Evolutionary conservation across 2,329 filamentous ascomycete genomes (phyloP), one percentile per base, ranked within the genome.

Genomic region (Verticillium longisporum): DNA sequence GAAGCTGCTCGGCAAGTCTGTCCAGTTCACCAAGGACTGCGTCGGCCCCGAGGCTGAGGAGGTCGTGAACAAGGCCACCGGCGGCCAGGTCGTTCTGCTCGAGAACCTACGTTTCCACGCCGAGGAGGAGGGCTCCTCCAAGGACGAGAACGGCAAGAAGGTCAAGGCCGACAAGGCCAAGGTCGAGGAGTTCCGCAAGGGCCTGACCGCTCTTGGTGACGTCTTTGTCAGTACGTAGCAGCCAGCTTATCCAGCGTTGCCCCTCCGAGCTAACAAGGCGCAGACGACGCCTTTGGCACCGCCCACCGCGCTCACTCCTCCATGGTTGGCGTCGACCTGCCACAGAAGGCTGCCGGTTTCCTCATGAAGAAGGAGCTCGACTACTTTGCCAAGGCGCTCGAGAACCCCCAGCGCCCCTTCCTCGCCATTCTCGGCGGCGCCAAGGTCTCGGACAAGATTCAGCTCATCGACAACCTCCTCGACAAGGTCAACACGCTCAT

Each of bases 351-450:
- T 10, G 91, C 94, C 61, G 95, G 95, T 65, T 99, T 97, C 88
- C 88, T 99, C 72, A 92, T 99, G 84, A 99, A 99, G 90, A 99
- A 98, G 85, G 95, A 99, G 80, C 90, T 99, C 66, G 95, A 99
- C 75, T 99, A 99, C 88, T 99, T 99, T 75, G 95, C 95, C 67
- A 87, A 97, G 83, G 95, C 92, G 45, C 90, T 99, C 64, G 95
- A 99, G 83, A 87, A 85, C 70, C 95, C 95, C 64, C 84, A 96
- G 81, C 88, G 94, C 61, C 95, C 95, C 64, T 99, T 99, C 90
- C 88, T 99, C 60, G 96, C 95, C 75, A 99, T 99, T 74, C 90
- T 99, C 60, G 95, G 95, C 70, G 95, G 95, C 69, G 92, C 95
- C 76, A 99, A 99, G 86, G 92, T 99, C 69, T 96, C 92, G 55